Conservation (phyloP, 768 basidiomycete species). For the Leucocoprinus birnbaumii region DNA sequence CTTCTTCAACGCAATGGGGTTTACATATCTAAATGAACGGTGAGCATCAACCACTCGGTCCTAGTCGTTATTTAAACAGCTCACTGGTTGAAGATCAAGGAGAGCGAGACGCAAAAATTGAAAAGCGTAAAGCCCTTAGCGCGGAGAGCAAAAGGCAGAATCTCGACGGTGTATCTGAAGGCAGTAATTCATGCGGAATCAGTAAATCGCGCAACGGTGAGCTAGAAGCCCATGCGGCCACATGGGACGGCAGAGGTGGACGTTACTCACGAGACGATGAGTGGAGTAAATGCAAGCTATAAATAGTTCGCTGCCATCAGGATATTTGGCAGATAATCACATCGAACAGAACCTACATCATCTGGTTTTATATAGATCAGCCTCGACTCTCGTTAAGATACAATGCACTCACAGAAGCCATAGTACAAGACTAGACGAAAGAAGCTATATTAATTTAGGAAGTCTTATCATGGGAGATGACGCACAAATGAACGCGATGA, state of each 20-base stretch:
- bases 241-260: not conserved
- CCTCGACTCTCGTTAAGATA: not conserved
- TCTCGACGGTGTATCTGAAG: conserved; percentile 27
- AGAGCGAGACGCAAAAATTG: conserved; percentile 56
- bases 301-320: not conserved
- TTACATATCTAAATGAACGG: conserved; percentile 41
- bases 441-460: not conserved
- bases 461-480: not conserved
- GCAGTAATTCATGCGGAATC: not conserved
- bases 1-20: conserved; percentile 36
- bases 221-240: not conserved
- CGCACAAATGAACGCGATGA: conserved; percentile 45
- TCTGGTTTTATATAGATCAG: conserved; percentile 14
- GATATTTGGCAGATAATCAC: not conserved
- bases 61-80: not conserved
- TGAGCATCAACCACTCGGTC: not conserved
- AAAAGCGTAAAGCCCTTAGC: conserved; percentile 70
- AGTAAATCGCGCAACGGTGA: not conserved
- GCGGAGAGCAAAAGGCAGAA: conserved; percentile 40
- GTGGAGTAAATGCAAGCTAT: conserved; percentile 30
- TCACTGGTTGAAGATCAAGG: conserved; percentile 69
- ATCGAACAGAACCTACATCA: conserved; percentile 19
- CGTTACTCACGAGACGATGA: conserved; percentile 28
- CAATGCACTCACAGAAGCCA: conserved; percentile 26
- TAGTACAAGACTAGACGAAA: conserved; percentile 26